Conservation (phyloP, 2,329 filamentous ascomycete species). For the Alternaria arbusti region DNA sequence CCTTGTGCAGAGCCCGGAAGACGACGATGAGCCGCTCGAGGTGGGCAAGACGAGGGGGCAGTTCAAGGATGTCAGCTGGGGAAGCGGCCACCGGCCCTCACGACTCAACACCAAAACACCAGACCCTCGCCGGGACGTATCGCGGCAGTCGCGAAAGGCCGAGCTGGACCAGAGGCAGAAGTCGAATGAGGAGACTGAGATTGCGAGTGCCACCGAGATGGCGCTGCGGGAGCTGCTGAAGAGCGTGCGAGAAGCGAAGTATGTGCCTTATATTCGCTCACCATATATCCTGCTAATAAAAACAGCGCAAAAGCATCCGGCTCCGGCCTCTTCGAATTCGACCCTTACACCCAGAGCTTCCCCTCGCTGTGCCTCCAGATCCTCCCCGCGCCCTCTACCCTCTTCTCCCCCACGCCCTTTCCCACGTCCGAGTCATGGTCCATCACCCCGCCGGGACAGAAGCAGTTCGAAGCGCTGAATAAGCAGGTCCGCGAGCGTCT, state of each 20-base stretch:
- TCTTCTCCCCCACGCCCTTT: constrained; percentile 82
- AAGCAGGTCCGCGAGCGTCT: constrained; percentile 72
- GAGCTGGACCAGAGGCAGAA: constrained; percentile 70
- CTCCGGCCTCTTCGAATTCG: constrained; percentile 72
- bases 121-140: constrained; percentile 45
- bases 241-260: constrained; percentile 84
- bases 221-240: constrained; percentile 82
- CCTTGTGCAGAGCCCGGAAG: constrained; percentile 31
- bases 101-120: constrained; percentile 55
- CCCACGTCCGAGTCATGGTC: constrained; percentile 82
- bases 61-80: constrained; percentile 73
- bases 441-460: constrained; percentile 73
- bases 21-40: constrained; percentile 27
- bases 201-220: constrained; percentile 81
- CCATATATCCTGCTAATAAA: not conserved
- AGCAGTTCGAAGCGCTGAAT: constrained; percentile 75
- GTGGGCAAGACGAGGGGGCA: constrained; percentile 45
- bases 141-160: constrained; percentile 55
- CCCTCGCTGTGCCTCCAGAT: constrained; percentile 83
- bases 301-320: constrained; percentile 53
- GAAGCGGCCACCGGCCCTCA: constrained; percentile 72
- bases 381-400: constrained; percentile 78
- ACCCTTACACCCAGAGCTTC: constrained; percentile 84
- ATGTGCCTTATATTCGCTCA: constrained; percentile 22
- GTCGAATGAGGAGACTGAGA: constrained; percentile 74